phyloP scores from a whole-genome alignment of 140 eudicot species.

The Artemisia princeps region DNA sequence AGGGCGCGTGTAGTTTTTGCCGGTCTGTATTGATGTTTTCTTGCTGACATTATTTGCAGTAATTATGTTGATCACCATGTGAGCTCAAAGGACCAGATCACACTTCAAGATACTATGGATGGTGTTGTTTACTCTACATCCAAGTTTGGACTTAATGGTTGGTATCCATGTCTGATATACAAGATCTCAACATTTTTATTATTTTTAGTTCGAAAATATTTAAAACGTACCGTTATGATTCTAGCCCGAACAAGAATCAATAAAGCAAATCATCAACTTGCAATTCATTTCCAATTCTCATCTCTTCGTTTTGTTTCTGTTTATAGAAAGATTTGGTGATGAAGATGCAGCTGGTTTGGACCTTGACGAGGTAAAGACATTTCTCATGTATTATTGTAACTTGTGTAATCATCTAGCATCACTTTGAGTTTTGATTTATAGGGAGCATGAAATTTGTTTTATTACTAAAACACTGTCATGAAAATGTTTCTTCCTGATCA shows the following conservation, averaged over 20 bases:
- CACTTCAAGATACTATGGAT: constrained; percentile 94
- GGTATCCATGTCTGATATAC: constrained; percentile 21
- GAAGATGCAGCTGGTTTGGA: constrained; percentile 83
- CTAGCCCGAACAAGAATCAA: too few species aligned
- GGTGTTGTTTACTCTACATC: constrained; percentile 81
- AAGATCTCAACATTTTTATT: background rate
- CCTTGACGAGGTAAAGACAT: constrained; percentile 76
- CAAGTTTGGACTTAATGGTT: constrained; percentile 92
- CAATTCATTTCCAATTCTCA: background rate
- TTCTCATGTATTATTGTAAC: too few species aligned
- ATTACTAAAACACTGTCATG: too few species aligned
- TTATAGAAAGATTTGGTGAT: constrained; percentile 92
- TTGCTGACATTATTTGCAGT: constrained; percentile 44
- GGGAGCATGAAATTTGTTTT: too few species aligned
- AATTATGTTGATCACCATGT: constrained; percentile 91
- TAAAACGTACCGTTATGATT: too few species aligned
- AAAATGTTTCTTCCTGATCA: too few species aligned
- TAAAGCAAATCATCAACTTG: background rate
- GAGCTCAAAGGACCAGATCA: constrained; percentile 93
- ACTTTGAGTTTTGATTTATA: too few species aligned
- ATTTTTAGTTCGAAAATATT: too few species aligned
- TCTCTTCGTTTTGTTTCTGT: constrained; percentile 11
- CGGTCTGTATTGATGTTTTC: constrained; percentile 21
- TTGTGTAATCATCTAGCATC: too few species aligned
- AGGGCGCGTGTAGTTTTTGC: constrained; percentile 14